Evolutionary conservation across 352 stramenopile genomes (phyloP), one percentile per base, ranked within the genome.

Genomic region (Lagenidium giganteum): DNA sequence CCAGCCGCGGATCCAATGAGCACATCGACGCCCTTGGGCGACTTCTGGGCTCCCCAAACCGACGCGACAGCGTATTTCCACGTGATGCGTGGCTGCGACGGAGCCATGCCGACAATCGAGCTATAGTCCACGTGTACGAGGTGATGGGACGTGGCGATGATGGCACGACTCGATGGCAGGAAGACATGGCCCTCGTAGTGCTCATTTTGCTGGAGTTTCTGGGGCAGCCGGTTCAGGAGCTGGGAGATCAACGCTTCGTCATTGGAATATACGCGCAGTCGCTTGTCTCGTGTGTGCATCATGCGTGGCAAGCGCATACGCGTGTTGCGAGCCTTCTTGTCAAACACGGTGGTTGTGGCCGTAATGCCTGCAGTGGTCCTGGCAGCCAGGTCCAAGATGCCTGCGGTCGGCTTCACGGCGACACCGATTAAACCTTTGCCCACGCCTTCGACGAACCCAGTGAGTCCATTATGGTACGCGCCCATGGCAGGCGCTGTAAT

Each of bases 401-500:
- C 86, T 0, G 83, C 84, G 1, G 87, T 84, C 6, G 87, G 87
- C 49, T 96, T 96, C 20, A 95, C 77, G 1, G 84, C 86, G 11
- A 95, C 81, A 12, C 87, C 87, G 16, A 96, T 80, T 8, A 96
- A 48, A 3, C 87, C 87, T 31, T 88, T 92, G 8, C 83, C 85
- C 8, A 96, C 67, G 7, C 86, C 86, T 45, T 96, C 87, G 14
- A 94, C 82, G 35, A 96, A 96, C 5, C 86, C 87, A 4, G 83
- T 67, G 24, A 96, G 67, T 9, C 91, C 91, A 42, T 94, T 88
- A 45, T 93, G 83, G 51, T 96, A 88, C 1, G 84, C 84, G 3
- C 91, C 91, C 35, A 90, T 67, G 13, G 90, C 84, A 20, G 91
- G 91, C 26, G 95, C 77, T 12, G 90, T 95, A 43, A 98, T 80